phyloP scores from a whole-genome alignment of 2,329 filamentous ascomycete species.

The Cercospora sojina region DNA sequence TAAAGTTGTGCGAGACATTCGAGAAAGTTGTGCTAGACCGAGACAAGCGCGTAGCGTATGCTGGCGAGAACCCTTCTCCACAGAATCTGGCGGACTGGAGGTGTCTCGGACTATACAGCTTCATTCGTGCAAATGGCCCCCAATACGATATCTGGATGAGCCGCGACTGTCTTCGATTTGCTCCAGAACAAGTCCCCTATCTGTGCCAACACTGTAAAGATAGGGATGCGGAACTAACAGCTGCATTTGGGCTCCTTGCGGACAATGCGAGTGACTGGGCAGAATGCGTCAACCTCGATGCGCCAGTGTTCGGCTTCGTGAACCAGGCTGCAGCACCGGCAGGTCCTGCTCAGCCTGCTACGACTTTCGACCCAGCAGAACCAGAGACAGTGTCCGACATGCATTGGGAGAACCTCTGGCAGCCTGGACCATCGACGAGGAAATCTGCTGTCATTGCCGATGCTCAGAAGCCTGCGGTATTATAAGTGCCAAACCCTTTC shows the following conservation, averaged over 20 bases:
- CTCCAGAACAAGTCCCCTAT: slow-evolving; percentile 8
- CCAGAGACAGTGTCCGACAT: background rate
- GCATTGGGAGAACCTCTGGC: background rate
- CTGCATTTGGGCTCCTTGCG: background rate
- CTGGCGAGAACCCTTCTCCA: background rate
- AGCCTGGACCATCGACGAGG: background rate
- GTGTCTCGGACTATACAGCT: slow-evolving; percentile 16
- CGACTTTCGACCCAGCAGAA: slow-evolving; percentile 1
- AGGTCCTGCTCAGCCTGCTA: background rate
- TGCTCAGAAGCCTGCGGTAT: background rate
- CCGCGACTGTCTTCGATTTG: slow-evolving; percentile 12
- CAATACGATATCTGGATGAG: slow-evolving; percentile 12
- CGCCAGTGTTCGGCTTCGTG: background rate
- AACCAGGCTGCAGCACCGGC: background rate
- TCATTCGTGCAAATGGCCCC: slow-evolving; percentile 7
- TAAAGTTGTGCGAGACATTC: slow-evolving; percentile 18
- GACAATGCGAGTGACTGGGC: background rate
- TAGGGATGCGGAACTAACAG: slow-evolving; percentile 7
- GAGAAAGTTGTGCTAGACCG: slow-evolving; percentile 2
- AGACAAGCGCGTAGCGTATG: background rate
- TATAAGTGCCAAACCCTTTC: background rate
- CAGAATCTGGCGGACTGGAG: slow-evolving; percentile 7
- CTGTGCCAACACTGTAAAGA: slow-evolving; percentile 16
- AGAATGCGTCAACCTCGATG: background rate
- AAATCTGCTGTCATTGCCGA: background rate